A percentile compares a stretch with the other conserved stretches of the same genome.
These are phyloP conservation scores for Thermothelomyces thermophilus DNA, from an alignment of 2,329 filamentous ascomycete species.

Conservation along the genomic window DNA sequence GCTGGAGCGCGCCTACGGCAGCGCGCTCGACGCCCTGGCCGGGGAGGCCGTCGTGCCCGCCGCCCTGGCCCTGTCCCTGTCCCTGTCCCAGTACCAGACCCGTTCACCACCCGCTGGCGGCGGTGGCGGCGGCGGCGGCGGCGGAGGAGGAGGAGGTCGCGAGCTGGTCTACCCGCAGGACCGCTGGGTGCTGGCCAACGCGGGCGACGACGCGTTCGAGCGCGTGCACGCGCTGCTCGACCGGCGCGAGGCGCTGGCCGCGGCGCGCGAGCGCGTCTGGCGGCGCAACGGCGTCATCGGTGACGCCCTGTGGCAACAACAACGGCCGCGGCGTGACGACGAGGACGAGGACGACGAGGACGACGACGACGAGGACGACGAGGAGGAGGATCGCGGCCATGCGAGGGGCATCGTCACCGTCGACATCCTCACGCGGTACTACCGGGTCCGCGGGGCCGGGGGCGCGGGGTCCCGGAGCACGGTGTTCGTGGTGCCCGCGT, in stretches of 20 bases:
- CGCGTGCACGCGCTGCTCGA: slow-evolving; percentile 44
- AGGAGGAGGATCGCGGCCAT: too few relatives aligned
- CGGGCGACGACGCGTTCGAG: slow-evolving; percentile 44
- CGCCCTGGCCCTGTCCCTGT: too few relatives aligned
- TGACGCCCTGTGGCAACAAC: slow-evolving; percentile 22
- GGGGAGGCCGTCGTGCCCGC: too few relatives aligned
- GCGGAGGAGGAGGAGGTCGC: slow-evolving; percentile 29
- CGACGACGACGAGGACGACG: too few relatives aligned
- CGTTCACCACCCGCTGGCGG: too few relatives aligned
- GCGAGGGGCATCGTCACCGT: slow-evolving; percentile 42
- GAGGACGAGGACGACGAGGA: too few relatives aligned
- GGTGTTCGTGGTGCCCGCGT: too few relatives aligned
- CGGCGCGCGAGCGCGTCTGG: slow-evolving; percentile 31
- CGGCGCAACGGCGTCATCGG: slow-evolving; percentile 35
- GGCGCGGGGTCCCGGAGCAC: too few relatives aligned
- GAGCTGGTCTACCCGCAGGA: slow-evolving; percentile 50
- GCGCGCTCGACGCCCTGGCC: slow-evolving; percentile 43
- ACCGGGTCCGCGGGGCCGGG: too few relatives aligned
- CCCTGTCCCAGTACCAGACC: too few relatives aligned
- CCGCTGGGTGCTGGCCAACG: slow-evolving; percentile 49
- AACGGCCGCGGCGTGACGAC: too few relatives aligned
- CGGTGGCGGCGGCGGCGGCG: slow-evolving; percentile 25
- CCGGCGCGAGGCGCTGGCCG: slow-evolving; percentile 34
- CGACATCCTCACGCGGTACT: slow-evolving; percentile 46
- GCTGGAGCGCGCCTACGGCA: slow-evolving; percentile 48